Evolutionary conservation across 345 rosid genomes (phyloP).

Genomic region (Angophora floribunda): DNA sequence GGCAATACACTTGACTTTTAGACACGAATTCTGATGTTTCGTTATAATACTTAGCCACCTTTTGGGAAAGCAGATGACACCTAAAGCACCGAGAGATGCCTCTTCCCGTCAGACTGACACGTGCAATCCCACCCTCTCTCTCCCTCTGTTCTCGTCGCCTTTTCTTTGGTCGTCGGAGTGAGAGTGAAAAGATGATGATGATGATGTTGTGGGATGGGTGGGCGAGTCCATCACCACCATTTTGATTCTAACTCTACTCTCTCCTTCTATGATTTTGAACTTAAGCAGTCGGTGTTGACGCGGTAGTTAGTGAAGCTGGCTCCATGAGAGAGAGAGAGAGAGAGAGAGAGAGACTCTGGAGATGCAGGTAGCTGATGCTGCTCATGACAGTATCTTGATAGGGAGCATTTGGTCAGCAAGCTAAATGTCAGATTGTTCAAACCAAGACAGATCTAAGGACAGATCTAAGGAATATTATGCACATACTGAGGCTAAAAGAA

Average conservation of each 20-base stretch:
- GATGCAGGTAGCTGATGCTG: not conserved
- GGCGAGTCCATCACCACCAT: slow-evolving; percentile 86
- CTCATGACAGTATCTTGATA: not conserved
- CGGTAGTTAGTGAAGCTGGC: not conserved
- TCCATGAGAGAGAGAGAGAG: not conserved
- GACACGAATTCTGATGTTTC: not conserved
- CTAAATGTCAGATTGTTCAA: slow-evolving; percentile 83
- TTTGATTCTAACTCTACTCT: slow-evolving; percentile 26
- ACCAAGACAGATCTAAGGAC: slow-evolving; percentile 86
- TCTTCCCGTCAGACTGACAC: no score
- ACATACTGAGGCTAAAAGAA: not conserved
- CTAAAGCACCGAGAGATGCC: no score
- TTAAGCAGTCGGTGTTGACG: not conserved
- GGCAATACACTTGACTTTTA: not conserved
- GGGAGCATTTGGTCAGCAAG: slow-evolving; percentile 2
- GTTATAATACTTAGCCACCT: not conserved
- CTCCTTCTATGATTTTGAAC: no score
- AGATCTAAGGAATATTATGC: slow-evolving; percentile 15
- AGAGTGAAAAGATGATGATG: not conserved
- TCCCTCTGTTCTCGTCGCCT: not conserved
- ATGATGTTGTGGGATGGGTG: slow-evolving; percentile 31
- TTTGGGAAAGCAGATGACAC: no score
- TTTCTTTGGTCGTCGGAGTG: not conserved
- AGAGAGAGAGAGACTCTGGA: not conserved
- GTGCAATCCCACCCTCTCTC: not conserved